Conservation (phyloP, 495 filamentous ascomycete genomes). For the Chaetomium cochliodes region DNA sequence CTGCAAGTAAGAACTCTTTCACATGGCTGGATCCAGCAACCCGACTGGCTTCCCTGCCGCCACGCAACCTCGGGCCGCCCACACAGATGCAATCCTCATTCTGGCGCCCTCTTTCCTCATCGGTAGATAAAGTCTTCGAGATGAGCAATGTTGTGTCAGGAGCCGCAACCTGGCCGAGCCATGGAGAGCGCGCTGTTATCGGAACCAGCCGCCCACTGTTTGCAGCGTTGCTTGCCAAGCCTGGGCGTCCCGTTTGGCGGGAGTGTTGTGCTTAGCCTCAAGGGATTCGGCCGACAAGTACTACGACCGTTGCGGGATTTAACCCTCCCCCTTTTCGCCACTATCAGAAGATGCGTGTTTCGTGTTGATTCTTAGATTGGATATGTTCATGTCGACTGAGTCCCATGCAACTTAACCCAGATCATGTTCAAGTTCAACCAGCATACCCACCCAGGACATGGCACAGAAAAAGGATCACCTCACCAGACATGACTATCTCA, state of each 20-base stretch:
- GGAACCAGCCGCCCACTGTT: neutral
- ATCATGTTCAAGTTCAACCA: no score
- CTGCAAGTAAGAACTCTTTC: slow-evolving; percentile 23
- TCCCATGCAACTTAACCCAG: neutral
- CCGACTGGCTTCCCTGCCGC: slow-evolving; percentile 26
- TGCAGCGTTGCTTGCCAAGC: neutral
- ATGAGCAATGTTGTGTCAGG: neutral
- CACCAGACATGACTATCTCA: no score
- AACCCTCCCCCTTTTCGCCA: neutral
- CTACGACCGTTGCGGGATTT: neutral
- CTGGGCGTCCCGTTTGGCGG: neutral
- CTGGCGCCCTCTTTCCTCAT: neutral
- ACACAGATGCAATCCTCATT: neutral
- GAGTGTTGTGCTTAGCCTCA: neutral
- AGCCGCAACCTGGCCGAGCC: neutral
- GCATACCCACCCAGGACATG: no score
- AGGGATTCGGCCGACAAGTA: neutral
- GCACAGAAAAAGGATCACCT: no score
- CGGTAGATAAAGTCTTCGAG: neutral
- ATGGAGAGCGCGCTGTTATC: neutral
- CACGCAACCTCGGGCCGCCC: slow-evolving; percentile 9
- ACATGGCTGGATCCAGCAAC: slow-evolving; percentile 32
- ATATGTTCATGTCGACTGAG: neutral
- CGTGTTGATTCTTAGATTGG: neutral
- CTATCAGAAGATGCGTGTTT: neutral